Percentiles rank a stretch among this genome's conserved stretches.
These are phyloP conservation scores for Lactarius vividus DNA, from an alignment of 768 basidiomycete species.

Conservation along the genomic window DNA sequence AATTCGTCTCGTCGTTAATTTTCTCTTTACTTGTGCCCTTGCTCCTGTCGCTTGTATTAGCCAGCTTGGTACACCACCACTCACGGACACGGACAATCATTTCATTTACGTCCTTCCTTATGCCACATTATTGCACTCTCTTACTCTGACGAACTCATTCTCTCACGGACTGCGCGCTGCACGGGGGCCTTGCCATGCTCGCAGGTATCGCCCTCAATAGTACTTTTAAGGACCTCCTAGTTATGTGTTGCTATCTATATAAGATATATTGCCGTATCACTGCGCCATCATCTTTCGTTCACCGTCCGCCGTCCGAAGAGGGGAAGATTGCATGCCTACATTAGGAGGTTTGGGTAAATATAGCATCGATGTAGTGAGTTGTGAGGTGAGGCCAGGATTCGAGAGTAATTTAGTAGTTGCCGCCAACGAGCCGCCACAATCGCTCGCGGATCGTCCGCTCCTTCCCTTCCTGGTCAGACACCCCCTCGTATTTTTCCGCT, in stretches of 20 bases:
- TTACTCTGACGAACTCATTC: neutral
- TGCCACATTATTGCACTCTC: neutral
- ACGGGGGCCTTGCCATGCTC: neutral
- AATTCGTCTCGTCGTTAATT: neutral
- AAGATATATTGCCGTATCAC: neutral
- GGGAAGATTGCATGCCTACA: neutral
- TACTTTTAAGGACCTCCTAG: neutral
- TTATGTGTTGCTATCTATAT: neutral
- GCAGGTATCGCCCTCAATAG: neutral
- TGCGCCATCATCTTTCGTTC: neutral
- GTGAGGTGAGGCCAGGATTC: neutral
- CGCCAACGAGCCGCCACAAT: slow-evolving; percentile 24
- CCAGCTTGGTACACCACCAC: neutral
- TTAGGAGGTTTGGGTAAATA: neutral
- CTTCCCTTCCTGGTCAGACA: slow-evolving; percentile 16
- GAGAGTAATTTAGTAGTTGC: slow-evolving; percentile 7
- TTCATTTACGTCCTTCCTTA: neutral
- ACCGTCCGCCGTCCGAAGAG: neutral
- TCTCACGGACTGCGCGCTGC: neutral
- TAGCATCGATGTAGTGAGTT: neutral
- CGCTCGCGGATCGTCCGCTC: slow-evolving; percentile 24
- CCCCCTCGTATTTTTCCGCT: neutral
- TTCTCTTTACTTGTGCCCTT: neutral
- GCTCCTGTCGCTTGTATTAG: slow-evolving; percentile 2
- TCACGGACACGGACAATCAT: slow-evolving; percentile 11